Evolutionary conservation across 2,329 filamentous ascomycete genomes (phyloP).

Genomic region (Pseudocercospora fijiensis): DNA sequence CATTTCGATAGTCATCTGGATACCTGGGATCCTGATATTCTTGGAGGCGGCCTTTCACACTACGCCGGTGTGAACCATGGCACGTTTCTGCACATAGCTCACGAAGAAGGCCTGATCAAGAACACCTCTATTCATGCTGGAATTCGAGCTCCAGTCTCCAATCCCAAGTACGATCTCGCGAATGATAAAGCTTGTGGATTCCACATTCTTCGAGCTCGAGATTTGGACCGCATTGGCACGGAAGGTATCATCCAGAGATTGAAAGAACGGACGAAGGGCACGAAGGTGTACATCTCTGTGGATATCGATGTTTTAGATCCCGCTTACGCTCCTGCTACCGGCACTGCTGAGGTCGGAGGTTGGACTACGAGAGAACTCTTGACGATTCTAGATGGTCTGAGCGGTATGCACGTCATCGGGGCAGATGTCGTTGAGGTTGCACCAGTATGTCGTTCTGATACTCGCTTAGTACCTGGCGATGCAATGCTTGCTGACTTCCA

Average conservation of each 20-base stretch:
- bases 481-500: background rate
- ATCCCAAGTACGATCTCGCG: conserved; percentile 52
- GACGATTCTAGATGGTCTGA: conserved; percentile 59
- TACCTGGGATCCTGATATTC: conserved; percentile 56
- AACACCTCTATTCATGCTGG: conserved; percentile 63
- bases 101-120: conserved; percentile 60
- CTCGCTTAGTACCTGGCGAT: background rate
- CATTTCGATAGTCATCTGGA: conserved; percentile 56
- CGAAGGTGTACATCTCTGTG: conserved; percentile 57
- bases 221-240: conserved; percentile 53
- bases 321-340: conserved; percentile 54
- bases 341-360: conserved; percentile 61
- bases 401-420: conserved; percentile 57
- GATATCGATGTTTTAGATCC: conserved; percentile 60
- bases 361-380: conserved; percentile 61
- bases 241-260: conserved; percentile 50
- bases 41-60: conserved; percentile 59
- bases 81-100: conserved; percentile 60
- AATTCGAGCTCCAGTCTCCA: conserved; percentile 55
- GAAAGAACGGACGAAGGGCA: conserved; percentile 52
- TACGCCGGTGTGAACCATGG: conserved; percentile 63
- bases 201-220: conserved; percentile 55
- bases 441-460: conserved; percentile 38
- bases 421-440: conserved; percentile 64
- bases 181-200: conserved; percentile 63